Percentiles rank a stretch among this genome's conserved stretches.
These are phyloP conservation scores for Xylona heveae DNA, from an alignment of 495 filamentous ascomycete genomes.

Conservation along the genomic window DNA sequence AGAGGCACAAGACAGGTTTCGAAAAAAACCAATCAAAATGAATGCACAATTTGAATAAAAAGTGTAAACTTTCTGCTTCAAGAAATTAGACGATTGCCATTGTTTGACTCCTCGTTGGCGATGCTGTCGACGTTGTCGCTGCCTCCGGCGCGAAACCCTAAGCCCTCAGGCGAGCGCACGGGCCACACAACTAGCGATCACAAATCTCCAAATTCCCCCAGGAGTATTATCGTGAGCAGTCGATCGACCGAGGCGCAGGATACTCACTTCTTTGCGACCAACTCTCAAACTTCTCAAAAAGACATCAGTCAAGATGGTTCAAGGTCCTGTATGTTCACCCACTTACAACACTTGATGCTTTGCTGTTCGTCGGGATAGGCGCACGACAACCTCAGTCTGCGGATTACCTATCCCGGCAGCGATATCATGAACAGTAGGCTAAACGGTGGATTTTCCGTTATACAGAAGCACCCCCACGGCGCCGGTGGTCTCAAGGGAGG, in stretches of 20 bases:
- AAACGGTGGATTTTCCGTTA: constrained; percentile 33
- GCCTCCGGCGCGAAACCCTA: too few relatives aligned
- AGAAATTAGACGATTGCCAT: too few relatives aligned
- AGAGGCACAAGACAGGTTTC: too few relatives aligned
- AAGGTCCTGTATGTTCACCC: constrained; percentile 35
- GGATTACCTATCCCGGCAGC: constrained; percentile 12
- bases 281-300: constrained; percentile 9
- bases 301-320: constrained; percentile 29
- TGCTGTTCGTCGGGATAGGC: constrained; percentile 73
- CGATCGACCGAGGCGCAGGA: constrained; percentile 27
- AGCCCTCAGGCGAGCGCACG: background rate
- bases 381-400: background rate
- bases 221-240: constrained; percentile 15
- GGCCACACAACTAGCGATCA: constrained; percentile 1
- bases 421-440: constrained; percentile 75
- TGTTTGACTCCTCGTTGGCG: too few relatives aligned
- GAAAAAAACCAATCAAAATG: too few relatives aligned
- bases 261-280: constrained; percentile 45
- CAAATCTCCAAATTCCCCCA: background rate
- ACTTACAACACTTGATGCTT: constrained; percentile 56
- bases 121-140: too few relatives aligned
- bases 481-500: constrained; percentile 11
- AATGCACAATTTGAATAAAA: too few relatives aligned
- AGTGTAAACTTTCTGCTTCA: too few relatives aligned
- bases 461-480: constrained; percentile 46